Percentiles rank a stretch among this genome's conserved stretches.
Evolutionary conservation across 345 rosid species (phyloP).

Genomic region (Gossypium turneri): DNA sequence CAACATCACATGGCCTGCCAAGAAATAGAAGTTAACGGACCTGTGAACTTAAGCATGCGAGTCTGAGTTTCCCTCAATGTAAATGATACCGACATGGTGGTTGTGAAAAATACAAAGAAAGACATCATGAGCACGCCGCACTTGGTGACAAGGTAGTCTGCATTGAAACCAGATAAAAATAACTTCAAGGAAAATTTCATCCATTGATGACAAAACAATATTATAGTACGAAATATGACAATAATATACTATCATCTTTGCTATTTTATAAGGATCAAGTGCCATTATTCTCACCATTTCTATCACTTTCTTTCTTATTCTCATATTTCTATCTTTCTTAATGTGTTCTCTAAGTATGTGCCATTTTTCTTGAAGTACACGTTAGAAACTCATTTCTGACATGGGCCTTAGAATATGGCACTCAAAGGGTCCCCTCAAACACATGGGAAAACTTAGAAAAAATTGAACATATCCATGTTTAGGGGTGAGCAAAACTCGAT

Average conservation of each 20-base stretch:
- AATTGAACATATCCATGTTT: background rate
- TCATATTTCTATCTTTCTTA: background rate
- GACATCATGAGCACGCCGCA: constrained; percentile 99
- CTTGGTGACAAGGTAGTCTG: constrained; percentile 95
- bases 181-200: constrained; percentile 4
- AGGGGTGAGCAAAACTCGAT: too few relatives aligned
- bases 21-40: constrained; percentile 34
- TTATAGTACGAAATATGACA: background rate
- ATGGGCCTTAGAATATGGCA: background rate
- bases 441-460: background rate
- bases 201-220: background rate
- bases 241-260: background rate
- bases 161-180: constrained; percentile 21
- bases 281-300: background rate
- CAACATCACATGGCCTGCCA: background rate
- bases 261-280: background rate
- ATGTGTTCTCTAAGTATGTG: background rate
- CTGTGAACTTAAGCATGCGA: constrained; percentile 97
- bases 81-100: constrained; percentile 98
- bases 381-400: background rate
- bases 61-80: constrained; percentile 97
- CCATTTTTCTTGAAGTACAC: background rate
- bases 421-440: background rate
- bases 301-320: background rate
- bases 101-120: constrained; percentile 91